Evolutionary conservation across 306 rosid genomes (phyloP).

Genomic region (Ormosia semicastrata): DNA sequence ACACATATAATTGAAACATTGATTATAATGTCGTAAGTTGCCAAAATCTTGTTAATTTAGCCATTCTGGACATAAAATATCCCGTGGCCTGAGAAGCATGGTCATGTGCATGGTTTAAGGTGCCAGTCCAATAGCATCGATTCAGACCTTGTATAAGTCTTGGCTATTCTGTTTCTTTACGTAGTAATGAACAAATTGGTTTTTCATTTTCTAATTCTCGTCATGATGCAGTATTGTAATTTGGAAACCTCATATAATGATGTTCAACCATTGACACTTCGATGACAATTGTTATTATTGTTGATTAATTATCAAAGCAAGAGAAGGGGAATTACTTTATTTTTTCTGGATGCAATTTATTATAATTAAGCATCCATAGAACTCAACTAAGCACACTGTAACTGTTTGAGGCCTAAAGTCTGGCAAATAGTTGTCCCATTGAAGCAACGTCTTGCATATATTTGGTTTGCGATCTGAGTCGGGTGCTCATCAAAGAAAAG

Average conservation of each 20-base stretch:
- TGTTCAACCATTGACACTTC: not conserved
- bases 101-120: not conserved
- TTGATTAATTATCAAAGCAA: too few relatives aligned
- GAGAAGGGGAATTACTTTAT: not conserved
- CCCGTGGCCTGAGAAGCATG: not conserved
- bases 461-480: conserved; percentile 11
- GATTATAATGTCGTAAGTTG: too few relatives aligned
- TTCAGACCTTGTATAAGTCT: not conserved
- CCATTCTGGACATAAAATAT: too few relatives aligned
- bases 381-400: not conserved
- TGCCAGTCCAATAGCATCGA: not conserved
- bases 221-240: too few relatives aligned
- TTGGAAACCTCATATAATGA: not conserved
- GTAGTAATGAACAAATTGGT: not conserved
- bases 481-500: conserved; percentile 42
- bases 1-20: too few relatives aligned
- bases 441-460: conserved; percentile 25
- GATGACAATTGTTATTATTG: too few relatives aligned
- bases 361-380: not conserved
- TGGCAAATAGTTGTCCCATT: conserved; percentile 21
- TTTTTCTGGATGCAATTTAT: not conserved
- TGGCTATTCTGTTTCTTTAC: not conserved
- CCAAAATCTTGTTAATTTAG: too few relatives aligned
- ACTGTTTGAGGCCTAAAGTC: not conserved
- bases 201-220: too few relatives aligned